Evolutionary conservation across 345 rosid genomes (phyloP), one percentile per base, ranked within the genome.

Genomic region (Cardamine chenopodiifolia): DNA sequence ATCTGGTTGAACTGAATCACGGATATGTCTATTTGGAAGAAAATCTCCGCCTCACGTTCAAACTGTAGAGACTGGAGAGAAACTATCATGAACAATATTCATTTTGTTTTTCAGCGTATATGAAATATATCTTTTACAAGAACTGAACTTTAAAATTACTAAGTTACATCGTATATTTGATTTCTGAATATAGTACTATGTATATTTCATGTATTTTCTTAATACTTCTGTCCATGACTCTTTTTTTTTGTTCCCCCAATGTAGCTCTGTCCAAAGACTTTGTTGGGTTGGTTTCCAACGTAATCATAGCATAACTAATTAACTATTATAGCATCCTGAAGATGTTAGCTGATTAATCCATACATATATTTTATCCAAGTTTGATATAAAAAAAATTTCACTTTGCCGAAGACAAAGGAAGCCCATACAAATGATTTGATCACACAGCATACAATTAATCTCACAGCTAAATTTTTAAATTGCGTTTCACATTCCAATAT

Each of bases 391-490:
- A 14, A 61, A 18, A 52, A 57, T 63, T 29, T 68, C 64, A 70
- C 71, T 76, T 76, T 69, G 71, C 44, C 58, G 56, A 79, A 77
- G 90, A 83, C 85, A 86, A 71, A 79, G 26, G 78, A 86, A 85
- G 60, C 85, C 93, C 83, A 74, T 74, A 53, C 84, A 82, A 89
- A 91, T 91, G 93, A 91, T 91, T 82, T 80, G 81, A 57, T 76
- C 96, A 86, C 91, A 88, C 66, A 54, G 23, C 29, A 76, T 70
- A 69, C 70, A 75, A 49, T 75, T 68, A 59, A 68, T 76, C 58
- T 76, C 50, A 42, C 70, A 52, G 32, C 17, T 68, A 23, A 20
- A 34, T 40, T 52, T 74, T 15, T 20, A 26, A 40, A 3, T 22
- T 60, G 1, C 69, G 28, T 68, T 42, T 49, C 29, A 61, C 25